A percentile compares a stretch with the other conserved stretches of the same genome.
These are phyloP conservation scores for Botrytis paeoniae DNA, from an alignment of 2,329 filamentous ascomycete species.

Conservation along the genomic window DNA sequence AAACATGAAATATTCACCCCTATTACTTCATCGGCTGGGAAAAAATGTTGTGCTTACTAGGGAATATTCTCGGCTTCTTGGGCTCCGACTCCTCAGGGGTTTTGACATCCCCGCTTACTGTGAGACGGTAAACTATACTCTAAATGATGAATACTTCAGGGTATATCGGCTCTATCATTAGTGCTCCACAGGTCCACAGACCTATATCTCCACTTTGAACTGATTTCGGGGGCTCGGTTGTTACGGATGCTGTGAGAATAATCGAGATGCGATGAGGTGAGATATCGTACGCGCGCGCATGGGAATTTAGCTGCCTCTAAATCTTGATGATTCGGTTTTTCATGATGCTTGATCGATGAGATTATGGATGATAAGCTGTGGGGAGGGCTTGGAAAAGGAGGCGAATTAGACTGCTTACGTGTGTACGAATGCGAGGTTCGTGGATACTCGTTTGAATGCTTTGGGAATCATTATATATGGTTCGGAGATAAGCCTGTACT, in stretches of 20 bases:
- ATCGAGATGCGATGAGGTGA: background rate
- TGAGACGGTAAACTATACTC: background rate
- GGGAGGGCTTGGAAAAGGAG: background rate
- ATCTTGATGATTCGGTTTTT: background rate
- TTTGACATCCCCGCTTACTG: slow-evolving; percentile 11
- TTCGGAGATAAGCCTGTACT: background rate
- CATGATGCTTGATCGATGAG: background rate
- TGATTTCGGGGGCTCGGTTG: background rate
- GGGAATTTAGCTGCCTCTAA: background rate
- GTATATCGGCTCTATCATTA: background rate
- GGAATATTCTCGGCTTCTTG: background rate
- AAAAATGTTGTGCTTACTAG: background rate
- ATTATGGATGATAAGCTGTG: background rate
- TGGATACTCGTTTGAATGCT: background rate
- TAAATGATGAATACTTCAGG: background rate
- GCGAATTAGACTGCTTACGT: background rate
- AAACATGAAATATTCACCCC: background rate
- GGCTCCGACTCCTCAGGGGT: background rate
- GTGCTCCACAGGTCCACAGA: background rate
- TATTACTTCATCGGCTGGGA: background rate
- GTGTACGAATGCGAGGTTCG: background rate
- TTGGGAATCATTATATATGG: background rate
- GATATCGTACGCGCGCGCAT: background rate
- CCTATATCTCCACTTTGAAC: background rate
- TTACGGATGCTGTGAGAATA: background rate